Conservation (phyloP, 2,329 filamentous ascomycete species). For the Fusarium clavum region DNA sequence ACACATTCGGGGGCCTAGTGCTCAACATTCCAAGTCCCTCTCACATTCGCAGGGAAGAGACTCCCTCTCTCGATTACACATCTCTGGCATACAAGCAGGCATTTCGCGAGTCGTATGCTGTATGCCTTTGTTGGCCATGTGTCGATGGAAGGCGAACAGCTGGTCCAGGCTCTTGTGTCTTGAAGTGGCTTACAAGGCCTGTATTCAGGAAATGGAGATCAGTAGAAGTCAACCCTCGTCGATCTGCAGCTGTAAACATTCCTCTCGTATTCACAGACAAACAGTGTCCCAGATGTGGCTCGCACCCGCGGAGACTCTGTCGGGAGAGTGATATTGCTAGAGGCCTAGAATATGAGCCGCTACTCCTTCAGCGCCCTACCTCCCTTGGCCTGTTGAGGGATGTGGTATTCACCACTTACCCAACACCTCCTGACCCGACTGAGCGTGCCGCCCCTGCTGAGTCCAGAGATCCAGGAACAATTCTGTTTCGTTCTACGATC, state of each 20-base stretch:
- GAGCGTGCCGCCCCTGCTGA: neutral
- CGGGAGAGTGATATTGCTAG: conserved; percentile 12
- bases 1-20: conserved; percentile 14
- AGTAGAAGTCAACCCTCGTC: conserved; percentile 14
- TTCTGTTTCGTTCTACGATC: neutral
- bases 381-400: neutral
- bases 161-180: neutral
- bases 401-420: neutral
- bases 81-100: conserved; percentile 18
- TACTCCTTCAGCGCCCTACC: neutral
- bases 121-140: conserved; percentile 39
- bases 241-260: conserved; percentile 3
- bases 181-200: neutral
- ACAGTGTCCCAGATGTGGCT: conserved; percentile 36
- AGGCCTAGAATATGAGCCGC: neutral
- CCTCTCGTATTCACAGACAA: conserved; percentile 16
- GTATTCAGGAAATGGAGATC: neutral
- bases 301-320: conserved; percentile 26
- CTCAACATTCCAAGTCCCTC: conserved; percentile 19
- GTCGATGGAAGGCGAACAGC: conserved; percentile 18
- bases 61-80: neutral
- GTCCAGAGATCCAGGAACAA: neutral
- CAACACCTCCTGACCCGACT: neutral
- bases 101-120: conserved; percentile 20
- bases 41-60: neutral